These are phyloP conservation scores for Cordia subcordata DNA, from an alignment of 257 asterid species.

Conservation along the genomic window DNA sequence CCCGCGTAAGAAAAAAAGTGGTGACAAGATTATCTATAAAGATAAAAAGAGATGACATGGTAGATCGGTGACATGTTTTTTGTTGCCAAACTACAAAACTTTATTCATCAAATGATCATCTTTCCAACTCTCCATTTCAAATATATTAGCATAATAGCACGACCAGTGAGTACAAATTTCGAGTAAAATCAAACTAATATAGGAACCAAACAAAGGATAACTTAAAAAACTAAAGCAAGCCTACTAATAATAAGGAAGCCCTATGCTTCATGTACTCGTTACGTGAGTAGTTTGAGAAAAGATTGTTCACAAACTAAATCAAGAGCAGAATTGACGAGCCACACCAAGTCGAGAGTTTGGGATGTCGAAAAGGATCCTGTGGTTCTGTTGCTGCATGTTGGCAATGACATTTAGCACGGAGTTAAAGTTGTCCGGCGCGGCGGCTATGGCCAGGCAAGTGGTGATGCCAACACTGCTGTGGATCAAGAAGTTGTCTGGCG, in stretches of 20 bases:
- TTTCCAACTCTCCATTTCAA: too few relatives aligned
- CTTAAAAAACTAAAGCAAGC: not conserved
- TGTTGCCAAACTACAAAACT: too few relatives aligned
- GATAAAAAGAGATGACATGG: too few relatives aligned
- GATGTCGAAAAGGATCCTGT: slow-evolving; percentile 62
- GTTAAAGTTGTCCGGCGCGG: slow-evolving; percentile 55
- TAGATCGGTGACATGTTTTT: too few relatives aligned
- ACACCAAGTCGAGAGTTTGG: slow-evolving; percentile 69
- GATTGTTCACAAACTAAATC: not conserved
- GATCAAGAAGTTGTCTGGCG: slow-evolving; percentile 78
- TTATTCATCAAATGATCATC: too few relatives aligned
- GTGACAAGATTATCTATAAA: too few relatives aligned
- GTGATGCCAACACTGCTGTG: slow-evolving; percentile 56
- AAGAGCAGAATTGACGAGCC: slow-evolving; percentile 53
- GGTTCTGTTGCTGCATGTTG: slow-evolving; percentile 85
- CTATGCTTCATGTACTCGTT: too few relatives aligned
- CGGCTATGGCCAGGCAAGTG: slow-evolving; percentile 81
- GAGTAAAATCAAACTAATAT: not conserved
- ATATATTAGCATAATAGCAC: too few relatives aligned
- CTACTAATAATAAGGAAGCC: not conserved
- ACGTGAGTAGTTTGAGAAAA: too few relatives aligned
- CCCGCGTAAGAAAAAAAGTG: too few relatives aligned
- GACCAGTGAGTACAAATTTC: not conserved
- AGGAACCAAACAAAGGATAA: not conserved
- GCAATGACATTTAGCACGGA: slow-evolving; percentile 83